Conservation (phyloP, 163 green algal genomes). For the Scenedesmus sp. region DNA sequence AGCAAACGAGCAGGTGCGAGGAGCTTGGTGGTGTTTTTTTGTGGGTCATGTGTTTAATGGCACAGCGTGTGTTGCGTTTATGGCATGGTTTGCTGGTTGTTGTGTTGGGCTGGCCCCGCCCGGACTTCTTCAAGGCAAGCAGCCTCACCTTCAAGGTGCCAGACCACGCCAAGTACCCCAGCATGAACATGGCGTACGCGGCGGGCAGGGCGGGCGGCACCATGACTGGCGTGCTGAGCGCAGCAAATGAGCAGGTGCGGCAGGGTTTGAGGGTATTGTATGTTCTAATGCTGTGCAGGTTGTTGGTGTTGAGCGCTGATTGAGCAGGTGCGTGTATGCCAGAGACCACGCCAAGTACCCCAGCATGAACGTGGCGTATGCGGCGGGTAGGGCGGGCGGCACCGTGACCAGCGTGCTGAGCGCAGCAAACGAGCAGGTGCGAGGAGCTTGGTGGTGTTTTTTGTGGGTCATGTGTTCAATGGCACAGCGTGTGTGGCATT, state of each 20-base stretch:
- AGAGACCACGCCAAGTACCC: conserved; percentile 97
- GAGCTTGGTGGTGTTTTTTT: not conserved
- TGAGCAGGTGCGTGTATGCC: conserved; percentile 38
- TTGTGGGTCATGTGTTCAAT: not conserved
- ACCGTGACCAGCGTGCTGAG: conserved; percentile 98
- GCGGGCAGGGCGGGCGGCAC: conserved; percentile 93
- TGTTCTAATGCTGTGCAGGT: too few relatives aligned
- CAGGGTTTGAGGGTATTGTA: too few relatives aligned
- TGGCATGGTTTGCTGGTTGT: not conserved
- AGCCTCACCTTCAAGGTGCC: conserved; percentile 93
- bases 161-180: conserved; percentile 96
- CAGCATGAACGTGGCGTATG: conserved; percentile 94
- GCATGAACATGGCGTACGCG: conserved; percentile 89
- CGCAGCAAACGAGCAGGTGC: conserved; percentile 95
- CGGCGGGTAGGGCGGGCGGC: conserved; percentile 88
- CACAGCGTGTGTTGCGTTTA: not conserved
- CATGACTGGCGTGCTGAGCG: conserved; percentile 98
- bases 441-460: not conserved
- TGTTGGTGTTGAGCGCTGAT: too few relatives aligned
- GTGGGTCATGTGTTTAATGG: not conserved
- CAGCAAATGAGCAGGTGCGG: conserved; percentile 93
- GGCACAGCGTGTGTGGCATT: not conserved
- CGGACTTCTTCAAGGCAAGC: conserved; percentile 98
- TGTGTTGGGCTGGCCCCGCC: conserved; percentile 89
- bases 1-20: conserved; percentile 93